phyloP scores from a whole-genome alignment of 805 yeast species.

The Metschnikowia koreensis region DNA sequence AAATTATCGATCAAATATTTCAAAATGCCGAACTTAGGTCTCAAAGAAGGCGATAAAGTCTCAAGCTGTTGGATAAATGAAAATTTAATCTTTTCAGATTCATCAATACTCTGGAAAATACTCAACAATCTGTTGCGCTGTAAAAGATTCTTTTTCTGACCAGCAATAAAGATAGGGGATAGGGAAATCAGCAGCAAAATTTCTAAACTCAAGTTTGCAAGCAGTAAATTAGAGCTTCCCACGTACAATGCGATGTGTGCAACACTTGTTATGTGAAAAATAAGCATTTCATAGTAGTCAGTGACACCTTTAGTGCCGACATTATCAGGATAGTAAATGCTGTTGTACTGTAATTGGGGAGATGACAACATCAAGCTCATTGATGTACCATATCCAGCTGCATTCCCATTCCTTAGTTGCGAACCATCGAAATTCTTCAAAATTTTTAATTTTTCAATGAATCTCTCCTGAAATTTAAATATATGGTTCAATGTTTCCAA shows the following conservation, averaged over 20 bases:
- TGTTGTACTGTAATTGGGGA: slow-evolving; percentile 26
- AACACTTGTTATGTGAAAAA: slow-evolving; percentile 67
- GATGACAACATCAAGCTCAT: slow-evolving; percentile 27
- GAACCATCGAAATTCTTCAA: slow-evolving; percentile 37
- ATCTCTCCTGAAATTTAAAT: slow-evolving; percentile 57
- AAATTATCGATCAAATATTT: slow-evolving; percentile 55
- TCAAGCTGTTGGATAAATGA: slow-evolving; percentile 66
- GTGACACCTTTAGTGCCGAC: slow-evolving; percentile 59
- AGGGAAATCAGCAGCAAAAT: slow-evolving; percentile 52
- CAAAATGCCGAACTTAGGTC: slow-evolving; percentile 56
- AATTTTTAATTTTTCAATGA: slow-evolving; percentile 52
- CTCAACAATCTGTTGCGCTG: slow-evolving; percentile 64
- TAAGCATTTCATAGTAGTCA: slow-evolving; percentile 68
- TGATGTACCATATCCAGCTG: slow-evolving; percentile 27
- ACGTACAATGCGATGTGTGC: slow-evolving; percentile 75
- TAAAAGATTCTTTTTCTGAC: slow-evolving; percentile 28
- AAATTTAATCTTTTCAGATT: slow-evolving; percentile 68
- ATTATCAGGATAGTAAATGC: slow-evolving; percentile 38
- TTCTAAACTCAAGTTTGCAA: slow-evolving; percentile 54
- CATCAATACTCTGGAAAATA: slow-evolving; percentile 72
- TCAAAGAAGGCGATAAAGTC: slow-evolving; percentile 34
- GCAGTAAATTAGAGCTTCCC: slow-evolving; percentile 49
- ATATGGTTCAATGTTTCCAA: slow-evolving; percentile 46
- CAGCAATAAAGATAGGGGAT: slow-evolving; percentile 45
- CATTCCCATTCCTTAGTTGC: slow-evolving; percentile 4